A percentile compares a stretch with the other conserved stretches of the same genome.
These are phyloP conservation scores for Auxenochlorella pyrenoidosa DNA, from an alignment of 139 green algal genomes.

Conservation along the genomic window DNA sequence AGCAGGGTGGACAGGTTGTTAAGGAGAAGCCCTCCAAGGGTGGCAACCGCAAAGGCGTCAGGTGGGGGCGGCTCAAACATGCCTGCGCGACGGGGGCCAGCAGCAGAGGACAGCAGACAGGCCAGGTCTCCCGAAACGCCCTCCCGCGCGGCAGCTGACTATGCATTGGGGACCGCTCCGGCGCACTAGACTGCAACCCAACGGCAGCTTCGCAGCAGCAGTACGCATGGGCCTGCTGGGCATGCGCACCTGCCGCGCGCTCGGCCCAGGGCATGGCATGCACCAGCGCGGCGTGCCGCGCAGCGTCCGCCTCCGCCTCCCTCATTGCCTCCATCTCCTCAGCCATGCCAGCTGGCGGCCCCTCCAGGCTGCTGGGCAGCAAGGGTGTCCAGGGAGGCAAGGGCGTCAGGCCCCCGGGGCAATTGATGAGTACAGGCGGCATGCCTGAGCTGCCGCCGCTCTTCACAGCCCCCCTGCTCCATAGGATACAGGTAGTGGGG, in stretches of 20 bases:
- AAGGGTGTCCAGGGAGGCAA: background rate
- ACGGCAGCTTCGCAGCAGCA: no score
- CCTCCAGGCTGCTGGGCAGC: no score
- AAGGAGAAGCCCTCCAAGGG: slow-evolving; percentile 17
- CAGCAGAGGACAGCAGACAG: no score
- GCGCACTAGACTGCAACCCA: no score
- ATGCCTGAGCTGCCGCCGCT: no score
- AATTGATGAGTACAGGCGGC: no score
- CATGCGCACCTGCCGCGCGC: background rate
- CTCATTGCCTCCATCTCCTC: slow-evolving; percentile 26
- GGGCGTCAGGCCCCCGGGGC: no score
- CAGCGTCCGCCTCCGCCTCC: slow-evolving; percentile 6
- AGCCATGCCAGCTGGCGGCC: background rate
- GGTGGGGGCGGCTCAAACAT: slow-evolving; percentile 52
- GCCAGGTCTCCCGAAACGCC: no score
- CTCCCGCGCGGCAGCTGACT: background rate
- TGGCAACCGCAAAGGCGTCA: slow-evolving; percentile 40
- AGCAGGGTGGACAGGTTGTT: slow-evolving; percentile 31
- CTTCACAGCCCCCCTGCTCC: no score
- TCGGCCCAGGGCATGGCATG: slow-evolving; percentile 43
- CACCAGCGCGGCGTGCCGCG: slow-evolving; percentile 41
- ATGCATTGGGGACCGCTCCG: no score
- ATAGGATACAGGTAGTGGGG: background rate
- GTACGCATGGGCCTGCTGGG: no score
- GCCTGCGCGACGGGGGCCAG: slow-evolving; percentile 19